A percentile compares a stretch with the other conserved stretches of the same genome.
Conservation (phyloP, 345 rosid genomes). For the Streptanthus diversifolius region DNA sequence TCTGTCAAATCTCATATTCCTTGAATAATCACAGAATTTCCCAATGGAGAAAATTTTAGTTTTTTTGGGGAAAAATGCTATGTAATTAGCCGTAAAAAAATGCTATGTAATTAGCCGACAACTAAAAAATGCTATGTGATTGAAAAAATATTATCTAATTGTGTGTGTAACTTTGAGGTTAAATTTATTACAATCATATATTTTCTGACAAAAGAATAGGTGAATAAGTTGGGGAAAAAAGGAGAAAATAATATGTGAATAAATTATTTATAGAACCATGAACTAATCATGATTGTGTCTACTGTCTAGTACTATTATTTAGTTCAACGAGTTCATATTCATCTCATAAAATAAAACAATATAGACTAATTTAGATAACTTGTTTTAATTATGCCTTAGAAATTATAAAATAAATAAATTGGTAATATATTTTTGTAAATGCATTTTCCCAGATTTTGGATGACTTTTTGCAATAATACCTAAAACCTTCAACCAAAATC, state of each 20-base stretch:
- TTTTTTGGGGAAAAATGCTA: not conserved
- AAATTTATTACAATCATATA: no score
- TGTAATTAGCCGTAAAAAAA: not conserved
- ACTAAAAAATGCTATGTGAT: not conserved
- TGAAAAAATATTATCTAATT: not conserved
- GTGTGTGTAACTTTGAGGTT: not conserved
- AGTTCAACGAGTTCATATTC: slow-evolving; percentile 2
- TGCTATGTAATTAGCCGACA: not conserved
- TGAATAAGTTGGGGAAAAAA: not conserved
- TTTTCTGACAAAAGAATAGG: not conserved
- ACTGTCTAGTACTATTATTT: not conserved
- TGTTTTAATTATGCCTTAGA: not conserved
- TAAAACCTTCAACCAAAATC: slow-evolving; percentile 32
- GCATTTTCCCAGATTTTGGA: not conserved
- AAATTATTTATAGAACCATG: slow-evolving; percentile 19
- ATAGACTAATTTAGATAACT: slow-evolving; percentile 8
- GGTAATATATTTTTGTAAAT: not conserved
- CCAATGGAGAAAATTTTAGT: not conserved
- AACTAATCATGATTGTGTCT: slow-evolving; percentile 5
- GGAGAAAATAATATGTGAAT: not conserved
- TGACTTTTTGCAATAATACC: slow-evolving; percentile 17
- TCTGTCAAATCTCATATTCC: not conserved
- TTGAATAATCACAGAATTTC: not conserved
- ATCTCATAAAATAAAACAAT: not conserved
- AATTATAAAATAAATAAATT: not conserved